phyloP scores from a whole-genome alignment of 768 basidiomycete genomes.

The Cystoderma amianthinum region DNA sequence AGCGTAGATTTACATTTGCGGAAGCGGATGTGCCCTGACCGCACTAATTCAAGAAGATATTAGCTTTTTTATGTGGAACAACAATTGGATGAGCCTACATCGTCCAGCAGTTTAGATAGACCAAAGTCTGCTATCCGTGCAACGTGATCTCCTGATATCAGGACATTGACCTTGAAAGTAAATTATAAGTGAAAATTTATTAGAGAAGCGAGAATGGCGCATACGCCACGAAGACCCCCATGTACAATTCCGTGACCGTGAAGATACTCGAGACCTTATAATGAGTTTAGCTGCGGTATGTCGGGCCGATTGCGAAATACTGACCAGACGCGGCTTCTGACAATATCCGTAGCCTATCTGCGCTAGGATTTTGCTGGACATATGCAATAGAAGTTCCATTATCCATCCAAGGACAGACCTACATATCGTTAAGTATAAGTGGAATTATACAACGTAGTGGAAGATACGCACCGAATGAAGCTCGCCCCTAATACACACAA shows the following conservation, averaged over 20 bases:
- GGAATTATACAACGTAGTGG: constrained; percentile 1
- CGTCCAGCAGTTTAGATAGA: constrained; percentile 29
- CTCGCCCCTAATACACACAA: constrained; percentile 23
- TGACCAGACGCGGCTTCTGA: constrained; percentile 28
- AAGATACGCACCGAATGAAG: constrained; percentile 22
- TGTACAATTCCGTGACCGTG: constrained; percentile 29
- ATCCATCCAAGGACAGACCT: constrained; percentile 42
- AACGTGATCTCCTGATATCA: constrained; percentile 28
- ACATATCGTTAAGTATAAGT: background rate
- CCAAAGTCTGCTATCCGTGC: constrained; percentile 41
- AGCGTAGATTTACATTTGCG: constrained; percentile 23
- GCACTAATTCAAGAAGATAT: constrained; percentile 13
- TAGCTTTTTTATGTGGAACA: background rate
- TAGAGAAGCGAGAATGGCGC: constrained; percentile 4
- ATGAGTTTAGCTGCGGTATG: background rate
- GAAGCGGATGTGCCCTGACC: constrained; percentile 16
- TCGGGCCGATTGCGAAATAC: constrained; percentile 1
- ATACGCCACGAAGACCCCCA: constrained; percentile 34
- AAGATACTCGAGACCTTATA: constrained; percentile 30
- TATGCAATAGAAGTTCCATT: constrained; percentile 31
- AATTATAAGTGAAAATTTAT: background rate
- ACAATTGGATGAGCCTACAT: constrained; percentile 15
- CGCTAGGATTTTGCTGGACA: constrained; percentile 19
- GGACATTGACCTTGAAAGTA: constrained; percentile 29
- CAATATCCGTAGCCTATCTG: constrained; percentile 28